Percentiles rank a stretch among this genome's conserved stretches.
Conservation (phyloP, 164 flowering plant species). For the Protea cynaroides region DNA sequence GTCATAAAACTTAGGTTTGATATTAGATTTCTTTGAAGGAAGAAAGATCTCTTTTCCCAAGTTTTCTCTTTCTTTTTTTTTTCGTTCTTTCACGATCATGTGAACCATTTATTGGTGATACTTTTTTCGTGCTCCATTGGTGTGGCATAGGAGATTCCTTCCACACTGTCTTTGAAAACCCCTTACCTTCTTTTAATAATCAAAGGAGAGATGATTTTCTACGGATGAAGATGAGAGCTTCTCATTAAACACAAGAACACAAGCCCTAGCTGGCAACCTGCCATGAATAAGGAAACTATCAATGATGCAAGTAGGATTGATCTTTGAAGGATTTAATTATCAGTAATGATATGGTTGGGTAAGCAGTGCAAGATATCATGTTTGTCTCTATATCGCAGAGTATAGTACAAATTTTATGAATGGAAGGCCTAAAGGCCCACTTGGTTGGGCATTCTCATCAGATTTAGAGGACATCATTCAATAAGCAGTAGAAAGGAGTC, state of each 20-base stretch:
- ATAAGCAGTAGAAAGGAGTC: not conserved
- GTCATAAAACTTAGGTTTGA: too few relatives aligned
- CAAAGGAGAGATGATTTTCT: too few relatives aligned
- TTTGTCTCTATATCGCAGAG: constrained; percentile 6
- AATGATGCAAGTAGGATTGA: not conserved
- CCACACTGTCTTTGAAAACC: too few relatives aligned
- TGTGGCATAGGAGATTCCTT: too few relatives aligned
- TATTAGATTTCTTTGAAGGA: too few relatives aligned
- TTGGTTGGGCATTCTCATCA: not conserved
- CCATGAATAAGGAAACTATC: constrained; percentile 8
- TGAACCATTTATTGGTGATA: too few relatives aligned
- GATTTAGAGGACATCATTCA: constrained; percentile 2
- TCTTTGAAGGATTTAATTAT: constrained; percentile 7
- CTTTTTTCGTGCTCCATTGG: too few relatives aligned
- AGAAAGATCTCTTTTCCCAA: too few relatives aligned
- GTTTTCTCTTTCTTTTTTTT: too few relatives aligned
- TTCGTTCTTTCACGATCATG: too few relatives aligned
- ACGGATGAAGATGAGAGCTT: constrained; percentile 5
- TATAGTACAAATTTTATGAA: not conserved
- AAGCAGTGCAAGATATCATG: constrained; percentile 11
- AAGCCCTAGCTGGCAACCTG: constrained; percentile 17
- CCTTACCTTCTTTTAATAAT: too few relatives aligned
- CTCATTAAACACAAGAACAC: constrained; percentile 16
- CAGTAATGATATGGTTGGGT: constrained; percentile 10
- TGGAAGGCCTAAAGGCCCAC: constrained; percentile 3